phyloP scores from a whole-genome alignment of 805 yeast genomes.

The Cephaloascus albidus region DNA sequence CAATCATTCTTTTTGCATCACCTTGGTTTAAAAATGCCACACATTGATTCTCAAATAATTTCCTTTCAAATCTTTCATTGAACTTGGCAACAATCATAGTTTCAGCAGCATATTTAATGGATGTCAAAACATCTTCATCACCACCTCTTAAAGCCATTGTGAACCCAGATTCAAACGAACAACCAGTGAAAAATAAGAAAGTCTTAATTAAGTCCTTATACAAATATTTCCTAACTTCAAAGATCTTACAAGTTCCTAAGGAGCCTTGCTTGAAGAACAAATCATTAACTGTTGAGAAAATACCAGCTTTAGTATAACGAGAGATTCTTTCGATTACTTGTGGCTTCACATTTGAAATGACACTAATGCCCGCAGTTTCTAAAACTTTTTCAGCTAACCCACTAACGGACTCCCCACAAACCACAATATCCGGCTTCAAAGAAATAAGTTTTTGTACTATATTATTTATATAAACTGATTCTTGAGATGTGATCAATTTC shows the following conservation, averaged over 20 bases:
- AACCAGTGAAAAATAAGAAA: slow-evolving; percentile 72
- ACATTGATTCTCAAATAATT: slow-evolving; percentile 7
- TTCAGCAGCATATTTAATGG: slow-evolving; percentile 70
- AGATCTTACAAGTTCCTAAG: slow-evolving; percentile 65
- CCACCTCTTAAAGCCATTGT: slow-evolving; percentile 86
- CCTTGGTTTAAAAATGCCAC: slow-evolving; percentile 1
- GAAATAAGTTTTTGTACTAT: slow-evolving; percentile 71
- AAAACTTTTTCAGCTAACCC: slow-evolving; percentile 72
- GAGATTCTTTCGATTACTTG: slow-evolving; percentile 75
- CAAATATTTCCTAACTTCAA: slow-evolving; percentile 63
- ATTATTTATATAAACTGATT: slow-evolving; percentile 73
- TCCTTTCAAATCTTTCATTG: slow-evolving; percentile 66
- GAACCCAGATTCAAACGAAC: slow-evolving; percentile 65
- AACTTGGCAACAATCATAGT: slow-evolving; percentile 73
- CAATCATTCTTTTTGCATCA: slow-evolving; percentile 3
- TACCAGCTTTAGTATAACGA: slow-evolving; percentile 72
- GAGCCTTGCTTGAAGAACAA: slow-evolving; percentile 50
- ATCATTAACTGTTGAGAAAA: slow-evolving; percentile 79
- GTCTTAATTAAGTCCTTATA: slow-evolving; percentile 53
- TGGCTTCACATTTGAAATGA: slow-evolving; percentile 71
- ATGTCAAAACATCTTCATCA: slow-evolving; percentile 46
- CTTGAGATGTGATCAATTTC: slow-evolving; percentile 81
- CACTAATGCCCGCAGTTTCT: slow-evolving; percentile 70
- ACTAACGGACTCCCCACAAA: slow-evolving; percentile 72
- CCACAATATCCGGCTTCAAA: slow-evolving; percentile 67